phyloP scores from a whole-genome alignment of 139 green algal genomes.

The Mesotaenium endlicherianum region DNA sequence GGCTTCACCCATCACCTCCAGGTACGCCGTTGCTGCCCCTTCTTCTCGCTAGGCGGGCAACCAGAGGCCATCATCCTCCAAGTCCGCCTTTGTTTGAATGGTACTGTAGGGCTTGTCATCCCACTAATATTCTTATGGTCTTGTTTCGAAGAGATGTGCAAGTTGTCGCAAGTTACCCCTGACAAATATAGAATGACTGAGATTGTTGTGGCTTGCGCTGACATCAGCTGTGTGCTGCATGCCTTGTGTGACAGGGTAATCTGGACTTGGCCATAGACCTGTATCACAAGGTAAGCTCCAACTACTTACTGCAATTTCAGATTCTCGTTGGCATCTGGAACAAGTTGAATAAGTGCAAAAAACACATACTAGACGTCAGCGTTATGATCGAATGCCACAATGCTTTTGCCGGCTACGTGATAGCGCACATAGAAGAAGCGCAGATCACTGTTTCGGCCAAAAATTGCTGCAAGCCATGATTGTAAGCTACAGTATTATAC shows the following conservation, averaged over 20 bases:
- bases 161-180: neutral
- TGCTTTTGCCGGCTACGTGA: neutral
- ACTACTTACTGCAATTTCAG: neutral
- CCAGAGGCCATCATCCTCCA: neutral
- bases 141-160: neutral
- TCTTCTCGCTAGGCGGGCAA: neutral
- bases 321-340: neutral
- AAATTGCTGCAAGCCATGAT: neutral
- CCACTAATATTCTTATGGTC: neutral
- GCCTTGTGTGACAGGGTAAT: conserved; percentile 21
- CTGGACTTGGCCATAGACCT: conserved; percentile 69
- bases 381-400: neutral
- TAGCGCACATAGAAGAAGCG: too few species aligned
- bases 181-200: neutral
- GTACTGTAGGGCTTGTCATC: neutral
- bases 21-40: conserved; percentile 33
- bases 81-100: neutral
- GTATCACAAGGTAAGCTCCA: conserved; percentile 76
- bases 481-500: neutral
- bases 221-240: too few species aligned
- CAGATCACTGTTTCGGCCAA: neutral
- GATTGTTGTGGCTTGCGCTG: neutral
- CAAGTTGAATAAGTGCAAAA: neutral
- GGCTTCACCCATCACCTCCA: conserved; percentile 78
- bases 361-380: neutral